phyloP scores from a whole-genome alignment of 2,329 filamentous ascomycete species.

The Teratosphaeria gauchensis region DNA sequence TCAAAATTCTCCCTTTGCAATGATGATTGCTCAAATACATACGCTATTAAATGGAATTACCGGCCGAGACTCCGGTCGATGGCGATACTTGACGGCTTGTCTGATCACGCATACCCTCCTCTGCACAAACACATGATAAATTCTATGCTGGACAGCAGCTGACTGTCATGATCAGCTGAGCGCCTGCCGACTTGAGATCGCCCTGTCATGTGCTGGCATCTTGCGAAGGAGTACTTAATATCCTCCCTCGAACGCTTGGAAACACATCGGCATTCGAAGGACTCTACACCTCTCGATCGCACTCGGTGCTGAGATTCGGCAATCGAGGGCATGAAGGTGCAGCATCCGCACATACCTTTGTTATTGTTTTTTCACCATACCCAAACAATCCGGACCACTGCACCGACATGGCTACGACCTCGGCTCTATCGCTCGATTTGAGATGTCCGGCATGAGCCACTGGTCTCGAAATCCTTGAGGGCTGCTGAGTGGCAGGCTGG shows the following conservation, averaged over 20 bases:
- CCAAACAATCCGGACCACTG: neutral
- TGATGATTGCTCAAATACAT: constrained; percentile 5
- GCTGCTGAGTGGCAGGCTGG: too few species aligned
- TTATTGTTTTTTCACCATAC: neutral
- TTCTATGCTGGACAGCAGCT: neutral
- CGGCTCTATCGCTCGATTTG: neutral
- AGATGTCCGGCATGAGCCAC: too few species aligned
- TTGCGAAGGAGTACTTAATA: too few species aligned
- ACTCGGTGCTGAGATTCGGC: neutral
- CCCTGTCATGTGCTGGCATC: too few species aligned
- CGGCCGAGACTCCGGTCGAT: constrained; percentile 4
- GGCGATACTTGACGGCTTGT: constrained; percentile 3
- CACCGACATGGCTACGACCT: neutral
- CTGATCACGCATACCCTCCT: neutral
- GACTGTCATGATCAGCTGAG: neutral
- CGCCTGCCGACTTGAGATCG: neutral
- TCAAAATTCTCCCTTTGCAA: neutral
- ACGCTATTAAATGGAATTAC: constrained; percentile 8
- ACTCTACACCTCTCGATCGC: too few species aligned
- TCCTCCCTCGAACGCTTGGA: too few species aligned
- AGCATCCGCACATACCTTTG: neutral
- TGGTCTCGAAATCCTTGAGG: too few species aligned
- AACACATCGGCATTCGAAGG: too few species aligned
- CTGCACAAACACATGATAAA: neutral
- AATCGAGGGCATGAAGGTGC: neutral